Evolutionary conservation across 192 early-diverging fungal genomes (phyloP).

Genomic region (Podila clonocystis): DNA sequence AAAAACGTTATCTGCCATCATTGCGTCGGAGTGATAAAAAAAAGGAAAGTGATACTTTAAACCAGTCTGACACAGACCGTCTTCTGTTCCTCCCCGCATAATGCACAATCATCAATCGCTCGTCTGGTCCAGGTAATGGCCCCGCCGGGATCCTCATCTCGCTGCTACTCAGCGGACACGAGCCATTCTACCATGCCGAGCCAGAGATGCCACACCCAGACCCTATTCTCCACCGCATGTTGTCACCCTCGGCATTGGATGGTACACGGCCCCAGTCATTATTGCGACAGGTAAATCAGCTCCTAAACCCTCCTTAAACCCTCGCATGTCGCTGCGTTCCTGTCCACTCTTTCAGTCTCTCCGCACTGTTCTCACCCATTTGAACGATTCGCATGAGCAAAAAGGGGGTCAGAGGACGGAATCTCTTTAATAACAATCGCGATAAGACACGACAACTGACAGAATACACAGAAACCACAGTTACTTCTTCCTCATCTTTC

Average conservation of each 20-base stretch:
- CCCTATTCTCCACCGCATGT: conserved; percentile 46
- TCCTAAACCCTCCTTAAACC: not conserved
- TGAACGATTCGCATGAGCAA: not conserved
- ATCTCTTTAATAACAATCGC: not conserved
- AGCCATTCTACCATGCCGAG: conserved; percentile 45
- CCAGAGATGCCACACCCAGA: conserved; percentile 31
- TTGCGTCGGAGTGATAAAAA: not conserved
- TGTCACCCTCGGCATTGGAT: conserved; percentile 17
- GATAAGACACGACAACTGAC: too few relatives aligned
- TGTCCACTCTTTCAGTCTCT: too few relatives aligned
- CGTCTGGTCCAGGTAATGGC: conserved; percentile 24
- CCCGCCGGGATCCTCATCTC: conserved; percentile 46
- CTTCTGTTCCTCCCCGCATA: too few relatives aligned
- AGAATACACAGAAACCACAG: not conserved
- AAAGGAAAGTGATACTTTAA: not conserved
- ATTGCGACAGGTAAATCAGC: conserved; percentile 27
- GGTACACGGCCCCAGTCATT: conserved; percentile 32
- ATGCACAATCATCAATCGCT: too few relatives aligned
- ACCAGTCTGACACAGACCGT: not conserved
- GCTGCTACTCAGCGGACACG: conserved; percentile 29
- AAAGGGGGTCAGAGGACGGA: not conserved
- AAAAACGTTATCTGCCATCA: not conserved
- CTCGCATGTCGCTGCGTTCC: not conserved
- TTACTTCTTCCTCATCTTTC: not conserved
- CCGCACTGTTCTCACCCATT: too few relatives aligned